Evolutionary conservation across 345 rosid genomes (phyloP).

Genomic region (Gossypium raimondii): DNA sequence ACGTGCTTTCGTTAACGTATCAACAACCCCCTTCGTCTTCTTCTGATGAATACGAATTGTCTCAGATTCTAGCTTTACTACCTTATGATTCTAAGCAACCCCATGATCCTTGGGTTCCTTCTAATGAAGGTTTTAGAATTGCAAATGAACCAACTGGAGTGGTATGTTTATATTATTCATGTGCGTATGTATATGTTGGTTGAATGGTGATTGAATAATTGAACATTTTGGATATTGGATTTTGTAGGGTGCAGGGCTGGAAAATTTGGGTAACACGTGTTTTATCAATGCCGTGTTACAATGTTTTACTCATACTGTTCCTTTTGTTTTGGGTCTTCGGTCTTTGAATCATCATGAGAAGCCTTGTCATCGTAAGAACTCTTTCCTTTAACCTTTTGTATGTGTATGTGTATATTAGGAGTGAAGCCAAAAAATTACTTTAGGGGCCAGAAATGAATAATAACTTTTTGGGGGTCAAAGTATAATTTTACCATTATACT

Average conservation of each 20-base stretch:
- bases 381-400: neutral
- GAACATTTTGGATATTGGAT: neutral
- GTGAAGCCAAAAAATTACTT: too few relatives aligned
- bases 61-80: neutral
- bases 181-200: neutral
- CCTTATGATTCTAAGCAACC: neutral
- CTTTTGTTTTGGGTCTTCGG: constrained; percentile 51
- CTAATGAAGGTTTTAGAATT: neutral
- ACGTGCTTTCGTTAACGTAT: too few relatives aligned
- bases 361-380: constrained; percentile 44
- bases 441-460: too few relatives aligned
- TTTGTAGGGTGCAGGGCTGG: constrained; percentile 79
- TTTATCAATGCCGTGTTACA: constrained; percentile 81
- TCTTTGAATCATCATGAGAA: constrained; percentile 34
- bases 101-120: neutral
- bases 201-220: neutral
- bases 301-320: constrained; percentile 86
- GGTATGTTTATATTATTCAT: constrained; percentile 8
- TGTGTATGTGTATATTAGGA: too few relatives aligned
- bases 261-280: constrained; percentile 79
- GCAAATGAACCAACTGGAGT: constrained; percentile 8
- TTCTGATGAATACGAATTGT: neutral
- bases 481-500: too few relatives aligned
- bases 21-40: neutral
- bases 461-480: too few relatives aligned